Percentiles rank a stretch among this genome's conserved stretches.
Conservation (phyloP, 345 rosid species). For the Syzygium aromaticum region DNA sequence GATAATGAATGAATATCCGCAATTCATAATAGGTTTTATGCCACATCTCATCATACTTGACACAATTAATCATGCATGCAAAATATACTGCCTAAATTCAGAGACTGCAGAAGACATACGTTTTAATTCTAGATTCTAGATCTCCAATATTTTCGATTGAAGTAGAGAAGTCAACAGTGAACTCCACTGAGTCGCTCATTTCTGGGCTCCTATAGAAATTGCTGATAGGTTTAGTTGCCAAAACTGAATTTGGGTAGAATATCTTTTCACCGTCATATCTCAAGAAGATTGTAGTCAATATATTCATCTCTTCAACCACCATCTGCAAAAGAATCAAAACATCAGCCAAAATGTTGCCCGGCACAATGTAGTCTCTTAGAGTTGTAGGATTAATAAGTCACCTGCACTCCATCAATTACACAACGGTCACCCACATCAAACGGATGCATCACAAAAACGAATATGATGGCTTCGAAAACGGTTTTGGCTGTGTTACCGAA, state of each 20-base stretch:
- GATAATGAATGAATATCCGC: not conserved
- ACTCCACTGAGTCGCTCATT: conserved; percentile 69
- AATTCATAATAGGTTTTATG: not conserved
- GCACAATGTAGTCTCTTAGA: not conserved
- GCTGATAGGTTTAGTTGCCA: conserved; percentile 55
- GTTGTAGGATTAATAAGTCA: conserved; percentile 6
- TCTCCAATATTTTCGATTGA: conserved; percentile 43
- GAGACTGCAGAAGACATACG: conserved; percentile 25
- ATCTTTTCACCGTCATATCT: conserved; percentile 69
- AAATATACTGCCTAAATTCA: not conserved
- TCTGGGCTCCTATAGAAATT: conserved; percentile 74
- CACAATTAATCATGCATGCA: not conserved
- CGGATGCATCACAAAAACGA: conserved; percentile 79
- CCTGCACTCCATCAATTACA: conserved; percentile 75
- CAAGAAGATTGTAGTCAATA: conserved; percentile 62
- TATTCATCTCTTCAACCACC: conserved; percentile 84
- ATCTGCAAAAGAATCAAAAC: conserved; percentile 29
- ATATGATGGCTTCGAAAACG: conserved; percentile 60
- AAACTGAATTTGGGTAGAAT: conserved; percentile 51
- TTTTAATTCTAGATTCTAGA: conserved; percentile 39
- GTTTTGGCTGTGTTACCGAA: conserved; percentile 58
- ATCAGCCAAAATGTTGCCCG: not conserved
- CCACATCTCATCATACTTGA: not conserved
- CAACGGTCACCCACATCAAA: conserved; percentile 82
- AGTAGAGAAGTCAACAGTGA: conserved; percentile 47